Evolutionary conservation across 768 basidiomycete genomes (phyloP), one percentile per base, ranked within the genome.

Genomic region (Amylocystis lapponica): DNA sequence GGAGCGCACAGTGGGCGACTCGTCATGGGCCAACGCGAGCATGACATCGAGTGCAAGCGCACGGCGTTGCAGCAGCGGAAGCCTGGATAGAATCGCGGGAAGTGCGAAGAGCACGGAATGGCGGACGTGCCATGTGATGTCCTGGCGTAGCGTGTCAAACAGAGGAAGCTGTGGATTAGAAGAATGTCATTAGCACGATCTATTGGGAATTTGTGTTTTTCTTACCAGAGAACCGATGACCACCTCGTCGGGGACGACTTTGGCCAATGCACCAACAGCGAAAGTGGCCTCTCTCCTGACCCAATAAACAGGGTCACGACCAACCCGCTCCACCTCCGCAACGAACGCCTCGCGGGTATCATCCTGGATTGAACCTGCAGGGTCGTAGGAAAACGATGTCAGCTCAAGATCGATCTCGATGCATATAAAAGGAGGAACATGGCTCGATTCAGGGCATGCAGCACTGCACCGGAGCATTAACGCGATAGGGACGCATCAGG

Each of bases 91-190:
- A 37, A 96, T 71, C 6, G 83, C 82, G 3, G 94, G 91, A 4
- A 96, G 71, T 2, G 89, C 84, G 48, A 92, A 88, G 19, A 93
- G 71, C 5, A 86, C 81, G 9, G 92, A 90, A 58, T 94, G 86
- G 17, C 91, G 80, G 43, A 97, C 94, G 43, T 90, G 83, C 75
- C 82, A 85, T 16, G 76, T 71, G 11, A 74, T 50, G 62, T 97
- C 94, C 49, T 64, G 64, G 35, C 79, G 71, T 44, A 94, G 71
- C 7, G 60, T 57, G 56, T 89, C 78, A 55, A 93, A 90, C 7
- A 93, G 63, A 7, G 90, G 86, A 27, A 95, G 71, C 93, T 96
- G 55, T 14, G 45, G 21, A 48, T 21, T 27, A 14, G 10, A 9
- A 30, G 19, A 29, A 34, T 10, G 19, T 26, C 10, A 36, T 38